Evolutionary conservation across 225 moss, liverwort and hornwort genomes (phyloP), one percentile per base, ranked within the genome.

Genomic region (Polytrichum commune): DNA sequence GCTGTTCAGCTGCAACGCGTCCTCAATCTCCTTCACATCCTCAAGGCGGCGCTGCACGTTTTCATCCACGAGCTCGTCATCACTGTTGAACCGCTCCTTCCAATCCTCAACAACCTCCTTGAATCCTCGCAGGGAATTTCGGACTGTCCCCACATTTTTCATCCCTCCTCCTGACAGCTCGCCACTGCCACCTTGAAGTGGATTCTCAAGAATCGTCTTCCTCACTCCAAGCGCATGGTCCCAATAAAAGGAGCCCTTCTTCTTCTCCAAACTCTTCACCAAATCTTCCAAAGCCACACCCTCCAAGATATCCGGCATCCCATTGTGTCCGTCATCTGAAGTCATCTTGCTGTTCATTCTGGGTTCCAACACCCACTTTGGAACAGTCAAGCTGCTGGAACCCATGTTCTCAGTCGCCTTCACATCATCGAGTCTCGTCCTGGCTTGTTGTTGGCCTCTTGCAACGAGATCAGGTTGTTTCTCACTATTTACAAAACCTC

Each of bases 61-160:
- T 63, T 93, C 96, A 66, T 93, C 87, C 18, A 92, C 74, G 46
- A 85, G 74, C 46, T 96, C 95, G 77, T 96, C 93, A 35, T 96
- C 95, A 75, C 88, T 88, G 75, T 87, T 96, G 53, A 90, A 93
- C 29, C 77, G 85, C 69, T 75, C 80, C 71, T 85, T 84, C 83
- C 77, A 83, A 53, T 80, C 84, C 65, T 77, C 74, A 7, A 88
- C 88, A 23, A 88, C 82, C 72, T 82, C 85, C 78, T 85, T 89
- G 58, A 85, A 89, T 46, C 88, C 85, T 67, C 54, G 72, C 74
- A 85, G 71, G 72, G 80, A 83, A 32, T 83, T 67, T 46, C 46
- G 46, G 46, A 46, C 46, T 13, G 46, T 10, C 16, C 46, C 46
- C 16, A 13, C 16, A 0, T 46, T 46, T 16, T 16, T 46, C 46